Base-by-base conservation (phyloP, 805 yeast species). In the Sugiyamaella smithiae region DNA sequence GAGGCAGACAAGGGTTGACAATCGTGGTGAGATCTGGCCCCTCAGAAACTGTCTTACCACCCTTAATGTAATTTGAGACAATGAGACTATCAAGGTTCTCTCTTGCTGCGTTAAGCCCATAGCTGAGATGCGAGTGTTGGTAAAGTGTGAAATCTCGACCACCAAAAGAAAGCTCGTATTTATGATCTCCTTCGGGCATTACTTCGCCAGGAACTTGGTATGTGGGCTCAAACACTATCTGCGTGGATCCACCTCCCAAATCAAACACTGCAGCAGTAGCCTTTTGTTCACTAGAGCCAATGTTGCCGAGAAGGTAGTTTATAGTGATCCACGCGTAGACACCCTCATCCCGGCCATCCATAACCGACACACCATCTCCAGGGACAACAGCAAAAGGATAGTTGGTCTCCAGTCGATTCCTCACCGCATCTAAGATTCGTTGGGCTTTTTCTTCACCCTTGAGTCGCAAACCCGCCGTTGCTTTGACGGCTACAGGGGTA, bases 301-400 rank as follows among this genome's bases (percentile, higher is more conserved):
- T 91, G 71, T 91, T 93, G 36, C 97, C 98, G 58, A 91, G 76
- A 56, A 93, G 72, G 67, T 83, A 93, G 71, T 93, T 93, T 44
- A 97, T 83, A 23, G 99, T 93, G 67, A 93, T 85, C 99, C 99
- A 93, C 1, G 99, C 99, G 64, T 81, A 93, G 6, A 93, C 97
- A 67, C 99, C 99, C 73, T 95, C 99, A 59, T 91, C 96, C 51
- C 82, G 83, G 57, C 99, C 99, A 51, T 85, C 89, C 98, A 93
- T 91, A 62, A 93, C 87, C 8, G 90, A 76, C 51, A 93, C 76
- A 54, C 97, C 98, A 51, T 88, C 86, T 43, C 82, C 88, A 8
- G 77, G 81, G 43, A 90, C 95, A 43, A 93, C 88, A 1, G 97
- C 85, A 73, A 93, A 93, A 48, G 99, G 99, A 67, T 81, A 93